Evolutionary conservation across 2,329 filamentous ascomycete genomes (phyloP).

Genomic region (Diaporthe amygdali): DNA sequence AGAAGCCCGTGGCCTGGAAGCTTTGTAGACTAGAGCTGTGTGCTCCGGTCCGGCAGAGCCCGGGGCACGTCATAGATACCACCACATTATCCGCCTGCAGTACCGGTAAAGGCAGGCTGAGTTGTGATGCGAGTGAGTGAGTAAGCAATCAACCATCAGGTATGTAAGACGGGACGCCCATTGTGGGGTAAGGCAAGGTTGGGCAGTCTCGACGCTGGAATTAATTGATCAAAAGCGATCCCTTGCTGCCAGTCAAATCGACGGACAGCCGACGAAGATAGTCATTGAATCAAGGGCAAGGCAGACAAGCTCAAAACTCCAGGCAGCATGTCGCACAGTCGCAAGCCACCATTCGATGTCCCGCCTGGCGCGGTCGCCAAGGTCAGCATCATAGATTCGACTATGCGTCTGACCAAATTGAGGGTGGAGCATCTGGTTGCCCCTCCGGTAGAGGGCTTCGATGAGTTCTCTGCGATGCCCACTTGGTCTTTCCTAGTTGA

Average conservation of each 20-base stretch:
- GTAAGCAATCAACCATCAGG: neutral
- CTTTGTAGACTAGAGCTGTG: neutral
- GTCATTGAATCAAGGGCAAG: neutral
- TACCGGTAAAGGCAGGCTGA: neutral
- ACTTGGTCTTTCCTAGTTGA: constrained; percentile 19
- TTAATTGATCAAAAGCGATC: too few species aligned
- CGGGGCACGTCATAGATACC: neutral
- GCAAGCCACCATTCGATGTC: constrained; percentile 6
- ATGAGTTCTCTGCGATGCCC: neutral
- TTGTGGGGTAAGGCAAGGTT: neutral
- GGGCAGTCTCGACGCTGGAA: neutral
- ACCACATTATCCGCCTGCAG: neutral
- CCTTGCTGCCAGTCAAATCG: too few species aligned
- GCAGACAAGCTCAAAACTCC: neutral
- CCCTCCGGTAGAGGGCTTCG: neutral
- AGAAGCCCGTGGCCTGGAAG: neutral
- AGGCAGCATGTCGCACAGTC: neutral
- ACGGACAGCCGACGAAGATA: neutral
- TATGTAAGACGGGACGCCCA: neutral
- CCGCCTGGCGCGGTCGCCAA: constrained; percentile 7
- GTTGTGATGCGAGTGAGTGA: neutral
- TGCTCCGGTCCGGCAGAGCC: neutral
- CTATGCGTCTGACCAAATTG: neutral
- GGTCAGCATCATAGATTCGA: constrained; percentile 24
- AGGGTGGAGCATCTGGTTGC: neutral